Evolutionary conservation across 139 green algal species (phyloP), one percentile per base, ranked within the genome.

Genomic region (Dunaliella sp.): DNA sequence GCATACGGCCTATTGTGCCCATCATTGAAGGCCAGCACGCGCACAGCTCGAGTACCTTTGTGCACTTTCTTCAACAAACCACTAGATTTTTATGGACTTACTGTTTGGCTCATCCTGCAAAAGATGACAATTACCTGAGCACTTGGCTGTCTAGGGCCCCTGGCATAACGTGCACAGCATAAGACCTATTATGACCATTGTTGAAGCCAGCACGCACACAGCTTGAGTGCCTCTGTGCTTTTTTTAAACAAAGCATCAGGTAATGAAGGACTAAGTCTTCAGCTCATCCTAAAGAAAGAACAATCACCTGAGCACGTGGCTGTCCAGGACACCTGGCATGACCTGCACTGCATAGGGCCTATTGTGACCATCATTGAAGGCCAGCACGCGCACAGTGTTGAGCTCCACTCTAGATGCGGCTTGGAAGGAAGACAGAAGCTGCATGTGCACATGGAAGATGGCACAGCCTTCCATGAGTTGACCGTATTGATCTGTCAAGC

Each of bases 331-430:
- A 7, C 86, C 82, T 0, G 83, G 77, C 1, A 31, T 72, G 30
- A 80, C 38, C 72, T 90, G 87, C 37, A 87, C 16, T 3, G 38
- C 80, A 25, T 73, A 38, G 2, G 24, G 57, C 78, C 35, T 36
- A 0, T 24, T 58, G 73, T 81, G 37, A 0, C 87, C 87, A 84
- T 90, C 87, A 2, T 38, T 57, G 36, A 90, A 90, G 38, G 87
- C 87, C 2, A 87, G 58, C 65, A 90, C 59, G 30, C 87, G 87
- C 48, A 90, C 34, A 34, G 87, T 84, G 87, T 90, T 90, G 80
- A 87, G 65, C 0, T 83, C 87, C 73, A 83, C 1, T 0, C 2
- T 7, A 1, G 38, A 59, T 21, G 87, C 83, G 1, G 77, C 36
- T 1, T 38, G 2, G 58, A 90, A 28, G 22, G 86, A 24, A 26